Conservation (phyloP, 2,329 filamentous ascomycete species). For the Ascochyta rabiei region DNA sequence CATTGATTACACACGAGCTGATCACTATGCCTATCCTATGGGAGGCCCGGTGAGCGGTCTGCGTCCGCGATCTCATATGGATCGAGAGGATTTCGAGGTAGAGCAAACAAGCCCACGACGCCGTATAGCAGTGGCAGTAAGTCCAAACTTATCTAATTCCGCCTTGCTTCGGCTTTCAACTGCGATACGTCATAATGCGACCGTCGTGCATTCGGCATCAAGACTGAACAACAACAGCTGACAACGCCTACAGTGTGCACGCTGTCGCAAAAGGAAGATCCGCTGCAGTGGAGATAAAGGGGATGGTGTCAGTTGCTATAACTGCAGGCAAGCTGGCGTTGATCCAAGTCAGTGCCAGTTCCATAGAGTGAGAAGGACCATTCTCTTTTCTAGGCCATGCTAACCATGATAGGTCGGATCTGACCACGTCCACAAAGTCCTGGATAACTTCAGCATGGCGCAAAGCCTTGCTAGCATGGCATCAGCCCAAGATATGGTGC, state of each 20-base stretch:
- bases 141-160: slow-evolving; percentile 11
- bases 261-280: slow-evolving; percentile 93
- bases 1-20: slow-evolving; percentile 25
- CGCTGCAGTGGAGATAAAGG: slow-evolving; percentile 87
- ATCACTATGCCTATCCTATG: slow-evolving; percentile 34
- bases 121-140: slow-evolving; percentile 56
- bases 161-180: not conserved
- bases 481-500: slow-evolving; percentile 28
- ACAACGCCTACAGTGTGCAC: slow-evolving; percentile 68
- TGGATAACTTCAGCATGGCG: slow-evolving; percentile 26
- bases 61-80: slow-evolving; percentile 12
- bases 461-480: slow-evolving; percentile 26
- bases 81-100: slow-evolving; percentile 26
- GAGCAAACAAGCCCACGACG: slow-evolving; percentile 51
- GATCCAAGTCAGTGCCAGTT: slow-evolving; percentile 72
- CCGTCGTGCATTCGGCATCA: too few species aligned
- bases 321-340: slow-evolving; percentile 77
- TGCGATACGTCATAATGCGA: not conserved
- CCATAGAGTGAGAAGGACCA: slow-evolving; percentile 65
- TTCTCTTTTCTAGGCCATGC: not conserved
- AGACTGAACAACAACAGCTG: not conserved
- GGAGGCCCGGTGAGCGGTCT: slow-evolving; percentile 28
- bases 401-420: slow-evolving; percentile 42
- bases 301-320: slow-evolving; percentile 77
- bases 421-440: slow-evolving; percentile 30